Evolutionary conservation across 345 rosid genomes (phyloP), one percentile per base, ranked within the genome.

Genomic region (Ricinus communis): DNA sequence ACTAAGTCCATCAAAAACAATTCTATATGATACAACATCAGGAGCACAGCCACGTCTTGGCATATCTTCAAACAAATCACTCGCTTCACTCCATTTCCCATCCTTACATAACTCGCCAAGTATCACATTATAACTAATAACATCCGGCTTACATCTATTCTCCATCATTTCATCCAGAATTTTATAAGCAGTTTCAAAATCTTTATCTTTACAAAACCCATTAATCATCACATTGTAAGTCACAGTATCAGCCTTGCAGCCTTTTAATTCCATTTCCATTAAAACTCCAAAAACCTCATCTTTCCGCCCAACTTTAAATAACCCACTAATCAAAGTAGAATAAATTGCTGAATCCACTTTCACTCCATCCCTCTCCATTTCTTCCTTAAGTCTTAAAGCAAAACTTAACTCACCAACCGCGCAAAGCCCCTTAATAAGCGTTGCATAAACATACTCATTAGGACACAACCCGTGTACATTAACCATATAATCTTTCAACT

Each of bases 51-150:
- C 97, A 65, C 81, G 80, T 52, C 95, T 76, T 1, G 95, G 96
- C 95, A 94, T 88, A 71, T 89, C 95, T 75, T 88, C 91, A 51
- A 94, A 85, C 67, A 94, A 74, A 70, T 91, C 91, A 45, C 38
- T 82, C 0, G 90, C 96, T 63, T 87, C 93, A 16, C 70, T 73
- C 81, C 82, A 82, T 31, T 81, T 91, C 52, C 86, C 85, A 15
- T 74, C 84, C 61, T 85, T 83, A 66, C 90, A 85, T 79, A 91
- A 78, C 56, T 71, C 81, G 9, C 77, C 71, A 51, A 91, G 88
- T 64, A 91, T 85, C 74, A 82, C 69, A 65, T 88, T 91, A 71
- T 85, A 91, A 74, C 87, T 87, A 33, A 85, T 82, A 65, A 88
- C 86, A 78, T 88, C 87, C 1, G 92, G 90, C 70, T 81, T 87